Percentiles rank a stretch among this genome's conserved stretches.
These are phyloP conservation scores for Aspergillus funiculosus DNA, from an alignment of 495 filamentous ascomycete genomes.

Conservation along the genomic window DNA sequence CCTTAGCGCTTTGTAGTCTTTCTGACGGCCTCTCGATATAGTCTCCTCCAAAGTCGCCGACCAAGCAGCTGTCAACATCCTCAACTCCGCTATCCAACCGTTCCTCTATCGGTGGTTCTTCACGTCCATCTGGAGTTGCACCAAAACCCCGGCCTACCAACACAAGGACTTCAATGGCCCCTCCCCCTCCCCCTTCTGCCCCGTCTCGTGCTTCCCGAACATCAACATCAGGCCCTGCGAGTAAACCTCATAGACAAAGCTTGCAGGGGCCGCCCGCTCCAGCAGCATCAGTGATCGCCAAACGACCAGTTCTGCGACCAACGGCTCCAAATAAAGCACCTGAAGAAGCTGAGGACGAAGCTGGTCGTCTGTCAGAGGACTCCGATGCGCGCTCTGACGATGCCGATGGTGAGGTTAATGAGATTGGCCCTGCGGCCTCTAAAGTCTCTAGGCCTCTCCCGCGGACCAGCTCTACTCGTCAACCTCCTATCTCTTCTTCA, in stretches of 20 bases:
- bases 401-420: conserved; percentile 21
- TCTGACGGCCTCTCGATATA: conserved; percentile 25
- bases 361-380: conserved; percentile 30
- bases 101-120: conserved; percentile 47
- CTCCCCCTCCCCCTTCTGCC: conserved; percentile 42
- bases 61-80: conserved; percentile 61
- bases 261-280: conserved; percentile 22
- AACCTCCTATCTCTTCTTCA: conserved; percentile 21
- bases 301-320: conserved; percentile 38
- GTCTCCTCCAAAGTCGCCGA: conserved; percentile 76
- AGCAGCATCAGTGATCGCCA: conserved; percentile 25
- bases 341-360: conserved; percentile 29
- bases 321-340: conserved; percentile 24
- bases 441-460: conserved; percentile 29
- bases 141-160: conserved; percentile 48
- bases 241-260: conserved; percentile 33
- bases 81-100: conserved; percentile 51
- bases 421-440: conserved; percentile 16
- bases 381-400: conserved; percentile 25
- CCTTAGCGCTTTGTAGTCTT: neutral
- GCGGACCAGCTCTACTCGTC: conserved; percentile 22
- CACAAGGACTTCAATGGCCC: conserved; percentile 62
- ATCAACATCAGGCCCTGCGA: conserved; percentile 34
- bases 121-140: conserved; percentile 35
- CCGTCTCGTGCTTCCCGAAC: conserved; percentile 31